A percentile compares a stretch with the other conserved stretches of the same genome.
Conservation (phyloP, 2,329 filamentous ascomycete genomes). For the Aspergillus ustus region DNA sequence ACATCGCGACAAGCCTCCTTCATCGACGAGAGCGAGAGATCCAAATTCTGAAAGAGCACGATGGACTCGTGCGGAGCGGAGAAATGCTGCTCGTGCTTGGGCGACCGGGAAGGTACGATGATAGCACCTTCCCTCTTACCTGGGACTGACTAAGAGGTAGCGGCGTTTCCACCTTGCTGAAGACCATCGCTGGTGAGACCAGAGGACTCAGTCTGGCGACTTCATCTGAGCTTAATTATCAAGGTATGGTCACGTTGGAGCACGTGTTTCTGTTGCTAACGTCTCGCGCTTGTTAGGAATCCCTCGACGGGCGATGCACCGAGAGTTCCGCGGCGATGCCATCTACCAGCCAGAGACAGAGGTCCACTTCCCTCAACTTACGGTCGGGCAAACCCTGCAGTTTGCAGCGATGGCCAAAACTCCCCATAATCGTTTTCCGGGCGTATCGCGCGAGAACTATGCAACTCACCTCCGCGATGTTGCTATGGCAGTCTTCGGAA, state of each 20-base stretch:
- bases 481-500: conserved; percentile 18
- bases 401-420: conserved; percentile 21
- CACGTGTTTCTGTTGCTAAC: not conserved
- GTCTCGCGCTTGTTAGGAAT: not conserved
- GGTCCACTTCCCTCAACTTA: conserved; percentile 12
- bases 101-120: not conserved
- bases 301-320: conserved; percentile 9
- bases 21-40: not conserved
- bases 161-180: conserved; percentile 69
- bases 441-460: conserved; percentile 1
- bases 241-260: conserved; percentile 42
- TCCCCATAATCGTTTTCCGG: conserved; percentile 1
- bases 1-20: not conserved
- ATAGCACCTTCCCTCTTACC: not conserved
- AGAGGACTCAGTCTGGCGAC: conserved; percentile 74
- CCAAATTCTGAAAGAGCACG: not conserved
- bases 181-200: conserved; percentile 78
- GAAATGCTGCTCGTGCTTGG: not conserved
- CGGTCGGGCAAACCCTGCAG: conserved; percentile 13
- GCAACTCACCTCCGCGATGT: conserved; percentile 19
- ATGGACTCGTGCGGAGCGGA: not conserved
- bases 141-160: not conserved
- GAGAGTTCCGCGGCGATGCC: conserved; percentile 64
- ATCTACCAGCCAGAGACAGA: conserved; percentile 64
- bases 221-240: conserved; percentile 75